Conservation (phyloP, 768 basidiomycete species). For the Termitomyces sp. region DNA sequence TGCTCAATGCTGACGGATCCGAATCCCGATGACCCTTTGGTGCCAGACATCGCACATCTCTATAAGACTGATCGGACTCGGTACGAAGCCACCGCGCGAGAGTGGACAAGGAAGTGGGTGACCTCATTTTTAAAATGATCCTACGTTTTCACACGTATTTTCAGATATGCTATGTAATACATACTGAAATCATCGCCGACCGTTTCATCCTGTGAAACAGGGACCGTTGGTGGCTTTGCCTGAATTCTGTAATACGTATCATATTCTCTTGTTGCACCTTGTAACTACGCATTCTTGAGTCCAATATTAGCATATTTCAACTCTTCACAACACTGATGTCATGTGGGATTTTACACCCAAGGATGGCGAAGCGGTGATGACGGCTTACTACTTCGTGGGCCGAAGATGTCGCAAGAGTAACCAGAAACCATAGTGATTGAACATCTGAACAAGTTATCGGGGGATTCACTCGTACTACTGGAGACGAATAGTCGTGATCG, state of each 20-base stretch:
- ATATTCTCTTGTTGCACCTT: conserved; percentile 14
- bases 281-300: conserved; percentile 15
- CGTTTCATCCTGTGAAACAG: conserved; percentile 1
- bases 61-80: conserved; percentile 99
- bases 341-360: neutral
- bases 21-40: conserved; percentile 97
- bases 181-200: conserved; percentile 7
- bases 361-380: neutral
- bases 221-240: conserved; percentile 8
- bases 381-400: neutral
- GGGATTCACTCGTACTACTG: too few species aligned
- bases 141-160: conserved; percentile 1
- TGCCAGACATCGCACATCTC: conserved; percentile 96
- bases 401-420: neutral
- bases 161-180: conserved; percentile 50
- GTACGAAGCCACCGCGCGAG: conserved; percentile 96
- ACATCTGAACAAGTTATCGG: neutral
- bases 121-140: neutral
- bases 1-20: conserved; percentile 99
- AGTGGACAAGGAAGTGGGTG: conserved; percentile 98
- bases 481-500: neutral
- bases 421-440: neutral
- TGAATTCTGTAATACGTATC: conserved; percentile 18
- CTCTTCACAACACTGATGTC: neutral
- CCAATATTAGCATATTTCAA: conserved; percentile 14